Evolutionary conservation across 2,329 filamentous ascomycete genomes (phyloP).

Genomic region (Helminthosporium solani): DNA sequence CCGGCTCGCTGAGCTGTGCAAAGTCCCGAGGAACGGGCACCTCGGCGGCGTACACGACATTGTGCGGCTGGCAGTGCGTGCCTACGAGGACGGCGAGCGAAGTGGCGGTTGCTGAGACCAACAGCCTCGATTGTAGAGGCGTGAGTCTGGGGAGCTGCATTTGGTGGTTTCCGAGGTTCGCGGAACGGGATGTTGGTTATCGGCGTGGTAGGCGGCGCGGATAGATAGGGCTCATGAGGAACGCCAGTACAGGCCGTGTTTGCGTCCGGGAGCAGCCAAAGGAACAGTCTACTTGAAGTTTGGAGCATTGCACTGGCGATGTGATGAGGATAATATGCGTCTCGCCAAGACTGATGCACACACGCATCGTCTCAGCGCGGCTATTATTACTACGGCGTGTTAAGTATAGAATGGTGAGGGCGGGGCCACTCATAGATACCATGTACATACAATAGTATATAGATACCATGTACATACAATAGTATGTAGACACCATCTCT

Average conservation of each 20-base stretch:
- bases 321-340: constrained; percentile 6
- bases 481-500: no score
- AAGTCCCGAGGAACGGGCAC: constrained; percentile 30
- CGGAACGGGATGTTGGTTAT: constrained; percentile 7
- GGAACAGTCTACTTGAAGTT: background rate
- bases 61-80: constrained; percentile 59
- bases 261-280: background rate
- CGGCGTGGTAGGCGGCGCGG: background rate
- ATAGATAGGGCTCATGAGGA: constrained; percentile 4
- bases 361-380: constrained; percentile 3
- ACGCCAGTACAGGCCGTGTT: background rate
- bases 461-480: no score
- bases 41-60: constrained; percentile 61
- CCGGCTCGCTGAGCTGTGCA: constrained; percentile 14
- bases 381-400: no score
- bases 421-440: no score
- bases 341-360: constrained; percentile 9
- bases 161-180: constrained; percentile 2
- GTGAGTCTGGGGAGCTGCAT: constrained; percentile 58
- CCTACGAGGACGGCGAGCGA: constrained; percentile 62
- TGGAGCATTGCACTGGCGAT: constrained; percentile 1
- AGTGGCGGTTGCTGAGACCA: constrained; percentile 64
- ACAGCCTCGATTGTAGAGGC: constrained; percentile 70
- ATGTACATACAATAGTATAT: no score
- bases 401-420: no score